phyloP scores from a whole-genome alignment of 2,329 filamentous ascomycete genomes.

The Sarocladiaceae sp. region DNA sequence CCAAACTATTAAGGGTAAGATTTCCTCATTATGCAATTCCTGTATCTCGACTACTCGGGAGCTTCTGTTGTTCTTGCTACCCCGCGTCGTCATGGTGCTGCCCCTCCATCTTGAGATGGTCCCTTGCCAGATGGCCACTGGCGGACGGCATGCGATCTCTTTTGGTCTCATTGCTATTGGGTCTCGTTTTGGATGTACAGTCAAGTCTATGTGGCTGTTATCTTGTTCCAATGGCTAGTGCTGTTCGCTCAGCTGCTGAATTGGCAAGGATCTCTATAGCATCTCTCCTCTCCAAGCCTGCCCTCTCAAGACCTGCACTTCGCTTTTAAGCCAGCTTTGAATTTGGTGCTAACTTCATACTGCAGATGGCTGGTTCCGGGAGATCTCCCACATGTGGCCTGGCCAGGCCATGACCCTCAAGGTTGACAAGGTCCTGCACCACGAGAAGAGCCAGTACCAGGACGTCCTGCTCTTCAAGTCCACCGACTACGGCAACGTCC shows the following conservation, averaged over 20 bases:
- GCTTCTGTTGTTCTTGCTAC: conserved; percentile 11
- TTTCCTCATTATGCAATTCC: conserved; percentile 10
- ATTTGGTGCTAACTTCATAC: conserved; percentile 13
- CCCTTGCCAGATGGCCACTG: not conserved
- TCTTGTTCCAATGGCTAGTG: no score
- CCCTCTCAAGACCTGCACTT: no score
- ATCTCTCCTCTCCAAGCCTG: no score
- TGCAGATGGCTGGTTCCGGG: conserved; percentile 98
- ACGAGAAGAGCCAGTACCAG: conserved; percentile 99
- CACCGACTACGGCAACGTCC: conserved; percentile 89
- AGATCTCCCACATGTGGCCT: conserved; percentile 98
- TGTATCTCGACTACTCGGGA: no score
- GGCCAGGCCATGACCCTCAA: conserved; percentile 97
- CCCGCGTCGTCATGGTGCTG: conserved; percentile 13
- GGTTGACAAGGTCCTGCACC: conserved; percentile 96
- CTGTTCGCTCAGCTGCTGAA: no score
- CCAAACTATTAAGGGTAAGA: conserved; percentile 68
- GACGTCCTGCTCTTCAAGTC: conserved; percentile 99
- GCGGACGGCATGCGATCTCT: not conserved
- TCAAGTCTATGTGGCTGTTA: no score
- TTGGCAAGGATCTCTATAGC: no score
- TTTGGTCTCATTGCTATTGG: no score
- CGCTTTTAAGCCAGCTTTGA: no score
- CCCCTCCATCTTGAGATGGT: conserved; percentile 12
- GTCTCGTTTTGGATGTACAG: no score